Conservation (phyloP, 345 rosid species). For the Dimocarpus longan region DNA sequence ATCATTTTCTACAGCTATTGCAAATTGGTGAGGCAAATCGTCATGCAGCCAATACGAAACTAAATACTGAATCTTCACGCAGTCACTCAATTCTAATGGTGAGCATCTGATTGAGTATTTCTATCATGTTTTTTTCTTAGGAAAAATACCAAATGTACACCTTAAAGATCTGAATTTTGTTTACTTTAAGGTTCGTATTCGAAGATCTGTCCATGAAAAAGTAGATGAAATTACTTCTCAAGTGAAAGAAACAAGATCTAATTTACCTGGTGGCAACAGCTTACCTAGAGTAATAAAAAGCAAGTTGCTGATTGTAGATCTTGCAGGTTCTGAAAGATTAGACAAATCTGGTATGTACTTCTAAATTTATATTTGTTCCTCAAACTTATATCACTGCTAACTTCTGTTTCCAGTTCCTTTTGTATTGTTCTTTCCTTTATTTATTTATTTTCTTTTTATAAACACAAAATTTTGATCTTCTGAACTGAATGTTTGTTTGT, state of each 20-base stretch:
- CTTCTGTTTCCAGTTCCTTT: background rate
- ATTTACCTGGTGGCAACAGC: constrained; percentile 43
- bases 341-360: constrained; percentile 78
- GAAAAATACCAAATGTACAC: background rate
- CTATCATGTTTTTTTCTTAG: background rate
- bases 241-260: constrained; percentile 29
- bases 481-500: background rate
- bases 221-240: constrained; percentile 36
- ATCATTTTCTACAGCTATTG: constrained; percentile 71
- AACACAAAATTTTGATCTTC: background rate
- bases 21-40: constrained; percentile 90
- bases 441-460: background rate
- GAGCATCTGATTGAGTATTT: constrained; percentile 21
- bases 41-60: constrained; percentile 84
- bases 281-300: constrained; percentile 75
- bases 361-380: constrained; percentile 7
- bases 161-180: constrained; percentile 16
- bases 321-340: constrained; percentile 95
- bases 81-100: constrained; percentile 97
- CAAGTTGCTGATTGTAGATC: constrained; percentile 93
- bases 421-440: background rate
- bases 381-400: background rate
- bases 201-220: constrained; percentile 57
- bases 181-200: constrained; percentile 58
- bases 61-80: constrained; percentile 94